These are phyloP conservation scores for Boletus mariae DNA, from an alignment of 1,284 basidiomycete species.

Conservation along the genomic window DNA sequence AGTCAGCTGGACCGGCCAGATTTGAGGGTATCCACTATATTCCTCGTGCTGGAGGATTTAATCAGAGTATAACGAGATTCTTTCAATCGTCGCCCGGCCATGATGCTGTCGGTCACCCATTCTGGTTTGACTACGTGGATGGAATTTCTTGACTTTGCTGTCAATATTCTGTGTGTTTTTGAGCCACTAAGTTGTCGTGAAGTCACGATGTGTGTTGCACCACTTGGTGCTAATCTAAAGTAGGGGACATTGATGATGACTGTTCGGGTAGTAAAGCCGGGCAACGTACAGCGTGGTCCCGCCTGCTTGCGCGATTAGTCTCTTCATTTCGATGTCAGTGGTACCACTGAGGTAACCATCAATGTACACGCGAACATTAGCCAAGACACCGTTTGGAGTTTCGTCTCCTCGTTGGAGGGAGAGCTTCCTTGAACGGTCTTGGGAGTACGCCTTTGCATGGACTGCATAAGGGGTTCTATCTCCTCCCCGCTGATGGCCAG, in stretches of 20 bases:
- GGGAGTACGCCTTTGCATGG: slow-evolving; percentile 37
- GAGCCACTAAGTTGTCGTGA: slow-evolving; percentile 62
- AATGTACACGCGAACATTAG: slow-evolving; percentile 54
- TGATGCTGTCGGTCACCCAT: slow-evolving; percentile 67
- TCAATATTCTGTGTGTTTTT: slow-evolving; percentile 60
- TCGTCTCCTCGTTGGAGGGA: slow-evolving; percentile 40
- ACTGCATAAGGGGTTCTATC: slow-evolving; percentile 36
- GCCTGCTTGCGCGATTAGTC: slow-evolving; percentile 53
- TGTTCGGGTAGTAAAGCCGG: neutral
- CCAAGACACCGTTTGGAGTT: slow-evolving; percentile 35
- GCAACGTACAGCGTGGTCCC: slow-evolving; percentile 47
- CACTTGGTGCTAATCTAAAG: slow-evolving; percentile 48
- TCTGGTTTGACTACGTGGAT: slow-evolving; percentile 63
- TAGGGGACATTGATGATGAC: neutral
- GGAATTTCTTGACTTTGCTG: slow-evolving; percentile 42
- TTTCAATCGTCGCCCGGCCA: slow-evolving; percentile 49
- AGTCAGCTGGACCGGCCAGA: slow-evolving; percentile 15
- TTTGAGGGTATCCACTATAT: slow-evolving; percentile 29
- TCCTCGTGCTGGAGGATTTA: slow-evolving; percentile 26
- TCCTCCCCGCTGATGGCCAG: slow-evolving; percentile 68
- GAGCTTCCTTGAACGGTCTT: slow-evolving; percentile 50
- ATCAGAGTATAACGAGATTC: slow-evolving; percentile 56
- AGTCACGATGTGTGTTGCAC: slow-evolving; percentile 69
- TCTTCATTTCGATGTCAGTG: slow-evolving; percentile 73
- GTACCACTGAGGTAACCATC: slow-evolving; percentile 64